Conservation (phyloP, 2,329 filamentous ascomycete genomes). For the Pyrenochaeta sp. region DNA sequence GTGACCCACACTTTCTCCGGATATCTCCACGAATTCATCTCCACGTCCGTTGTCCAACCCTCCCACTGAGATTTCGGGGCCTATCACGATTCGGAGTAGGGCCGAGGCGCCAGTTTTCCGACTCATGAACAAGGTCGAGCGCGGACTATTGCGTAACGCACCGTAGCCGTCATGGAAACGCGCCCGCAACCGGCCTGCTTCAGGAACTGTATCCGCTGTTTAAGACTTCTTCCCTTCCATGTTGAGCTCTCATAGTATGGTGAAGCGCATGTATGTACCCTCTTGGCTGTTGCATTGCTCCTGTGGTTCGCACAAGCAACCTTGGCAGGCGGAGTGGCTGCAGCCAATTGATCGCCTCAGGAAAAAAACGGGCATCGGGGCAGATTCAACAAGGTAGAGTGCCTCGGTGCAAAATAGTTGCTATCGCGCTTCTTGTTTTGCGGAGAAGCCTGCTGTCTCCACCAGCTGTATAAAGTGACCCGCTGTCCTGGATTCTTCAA, state of each 20-base stretch:
- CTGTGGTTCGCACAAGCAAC: conserved; percentile 21
- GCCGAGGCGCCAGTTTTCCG: conserved; percentile 6
- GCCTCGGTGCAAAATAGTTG: conserved; percentile 21
- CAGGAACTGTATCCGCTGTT: conserved; percentile 23
- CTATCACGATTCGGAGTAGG: conserved; percentile 11
- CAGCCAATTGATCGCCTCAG: conserved; percentile 10
- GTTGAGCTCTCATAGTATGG: conserved; percentile 3
- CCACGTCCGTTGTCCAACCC: conserved; percentile 13
- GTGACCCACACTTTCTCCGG: conserved; percentile 23
- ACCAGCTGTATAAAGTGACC: conserved; percentile 31
- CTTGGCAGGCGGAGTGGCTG: conserved; percentile 32
- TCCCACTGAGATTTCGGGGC: conserved; percentile 5
- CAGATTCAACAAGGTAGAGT: conserved; percentile 15
- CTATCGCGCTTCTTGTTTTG: conserved; percentile 18
- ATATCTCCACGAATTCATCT: conserved; percentile 27
- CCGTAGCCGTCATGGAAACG: conserved; percentile 17
- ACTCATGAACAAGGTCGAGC: conserved; percentile 5
- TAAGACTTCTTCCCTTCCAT: conserved; percentile 8
- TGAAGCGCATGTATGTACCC: background rate
- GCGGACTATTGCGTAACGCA: background rate
- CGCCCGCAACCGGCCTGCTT: conserved; percentile 24
- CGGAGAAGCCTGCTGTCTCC: conserved; percentile 32
- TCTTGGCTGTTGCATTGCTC: background rate
- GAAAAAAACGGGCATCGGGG: conserved; percentile 22
- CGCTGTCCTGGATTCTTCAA: conserved; percentile 19